phyloP scores from a whole-genome alignment of 164 flowering plant species.

The Malania oleifera region DNA sequence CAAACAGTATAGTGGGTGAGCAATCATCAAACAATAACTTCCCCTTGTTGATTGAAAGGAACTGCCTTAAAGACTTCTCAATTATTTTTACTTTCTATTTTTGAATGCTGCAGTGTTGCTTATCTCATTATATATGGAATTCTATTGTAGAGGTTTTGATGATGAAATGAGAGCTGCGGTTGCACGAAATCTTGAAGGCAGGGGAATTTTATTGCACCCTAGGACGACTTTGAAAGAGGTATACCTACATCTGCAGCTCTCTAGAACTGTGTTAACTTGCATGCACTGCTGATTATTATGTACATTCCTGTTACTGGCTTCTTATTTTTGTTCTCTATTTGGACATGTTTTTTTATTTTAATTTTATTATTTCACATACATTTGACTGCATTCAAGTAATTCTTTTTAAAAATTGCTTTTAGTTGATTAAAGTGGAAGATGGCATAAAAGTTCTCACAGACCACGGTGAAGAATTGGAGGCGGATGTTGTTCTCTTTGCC shows the following conservation, averaged over 20 bases:
- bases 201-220: constrained; percentile 88
- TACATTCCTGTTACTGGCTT: constrained; percentile 1
- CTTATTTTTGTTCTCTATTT: neutral
- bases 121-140: neutral
- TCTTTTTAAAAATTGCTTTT: neutral
- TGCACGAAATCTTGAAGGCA: constrained; percentile 82
- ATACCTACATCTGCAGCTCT: constrained; percentile 4
- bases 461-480: constrained; percentile 73
- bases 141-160: constrained; percentile 78
- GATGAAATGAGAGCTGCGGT: constrained; percentile 94
- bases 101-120: neutral
- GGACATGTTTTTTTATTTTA: neutral
- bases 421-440: constrained; percentile 74
- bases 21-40: no score
- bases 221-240: constrained; percentile 65
- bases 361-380: neutral
- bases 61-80: no score
- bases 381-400: constrained; percentile 5
- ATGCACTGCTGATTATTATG: neutral
- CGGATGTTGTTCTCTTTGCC: constrained; percentile 96
- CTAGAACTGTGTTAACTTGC: neutral
- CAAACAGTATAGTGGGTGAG: no score
- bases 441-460: constrained; percentile 81
- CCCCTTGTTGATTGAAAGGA: no score
- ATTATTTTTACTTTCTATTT: neutral